Conservation (phyloP, 2,329 filamentous ascomycete species). For the Claviceps pazoutovae region DNA sequence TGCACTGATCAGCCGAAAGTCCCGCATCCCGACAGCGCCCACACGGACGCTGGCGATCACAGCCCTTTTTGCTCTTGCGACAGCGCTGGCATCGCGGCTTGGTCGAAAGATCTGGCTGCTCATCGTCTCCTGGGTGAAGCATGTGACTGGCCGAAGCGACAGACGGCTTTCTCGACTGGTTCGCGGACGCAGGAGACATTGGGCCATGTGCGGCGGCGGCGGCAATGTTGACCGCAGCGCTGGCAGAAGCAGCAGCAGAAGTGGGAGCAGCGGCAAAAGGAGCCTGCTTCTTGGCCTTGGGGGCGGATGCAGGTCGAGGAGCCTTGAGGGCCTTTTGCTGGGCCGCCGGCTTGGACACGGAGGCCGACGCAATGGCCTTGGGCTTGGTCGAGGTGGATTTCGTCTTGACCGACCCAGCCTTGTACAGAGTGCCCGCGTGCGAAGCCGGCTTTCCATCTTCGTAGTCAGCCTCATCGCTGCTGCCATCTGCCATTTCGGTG, state of each 20-base stretch:
- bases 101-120: constrained; percentile 81
- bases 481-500: constrained; percentile 32
- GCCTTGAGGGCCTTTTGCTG: constrained; percentile 28
- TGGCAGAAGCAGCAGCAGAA: not conserved
- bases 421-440: constrained; percentile 22
- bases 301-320: constrained; percentile 21
- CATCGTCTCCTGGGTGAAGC: constrained; percentile 56
- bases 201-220: constrained; percentile 22
- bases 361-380: constrained; percentile 19
- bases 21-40: constrained; percentile 92
- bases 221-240: constrained; percentile 6
- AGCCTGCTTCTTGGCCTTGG: constrained; percentile 39
- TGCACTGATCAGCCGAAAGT: constrained; percentile 80
- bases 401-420: constrained; percentile 25
- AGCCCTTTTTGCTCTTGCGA: constrained; percentile 99
- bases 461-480: constrained; percentile 20
- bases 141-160: constrained; percentile 42
- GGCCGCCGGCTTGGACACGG: constrained; percentile 17
- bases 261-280: constrained; percentile 11
- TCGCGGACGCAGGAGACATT: constrained; percentile 53
- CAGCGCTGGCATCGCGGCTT: constrained; percentile 97
- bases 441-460: constrained; percentile 13
- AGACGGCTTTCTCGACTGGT: constrained; percentile 64
- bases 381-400: constrained; percentile 25
- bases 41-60: constrained; percentile 89